A percentile compares a stretch with the other conserved stretches of the same genome.
Conservation (phyloP, 257 asterid genomes). For the Solanum chiquidenum region DNA sequence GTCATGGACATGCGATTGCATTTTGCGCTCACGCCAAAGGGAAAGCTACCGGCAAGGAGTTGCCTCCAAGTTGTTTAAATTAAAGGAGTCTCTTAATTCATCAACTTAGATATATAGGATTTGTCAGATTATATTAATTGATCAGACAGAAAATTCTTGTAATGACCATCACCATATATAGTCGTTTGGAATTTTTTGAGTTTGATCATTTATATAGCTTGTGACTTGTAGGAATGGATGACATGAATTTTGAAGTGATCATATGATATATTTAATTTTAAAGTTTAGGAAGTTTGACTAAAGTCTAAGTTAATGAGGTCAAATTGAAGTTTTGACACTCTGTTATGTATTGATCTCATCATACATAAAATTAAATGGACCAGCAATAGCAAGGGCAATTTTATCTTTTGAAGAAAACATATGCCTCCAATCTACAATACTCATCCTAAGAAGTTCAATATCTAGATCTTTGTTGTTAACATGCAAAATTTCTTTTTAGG, state of each 20-base stretch:
- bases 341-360: too few species aligned
- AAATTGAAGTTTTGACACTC: neutral
- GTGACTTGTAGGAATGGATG: neutral
- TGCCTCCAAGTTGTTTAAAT: constrained; percentile 1
- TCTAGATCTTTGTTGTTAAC: too few species aligned
- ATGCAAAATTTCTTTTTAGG: too few species aligned
- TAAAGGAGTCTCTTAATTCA: neutral
- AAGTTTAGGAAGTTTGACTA: neutral
- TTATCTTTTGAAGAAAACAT: too few species aligned
- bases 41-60: neutral
- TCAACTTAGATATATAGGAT: neutral
- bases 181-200: neutral
- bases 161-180: neutral
- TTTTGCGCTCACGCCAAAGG: neutral
- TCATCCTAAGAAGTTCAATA: too few species aligned
- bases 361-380: too few species aligned
- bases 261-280: neutral
- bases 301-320: neutral
- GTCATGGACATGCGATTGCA: neutral
- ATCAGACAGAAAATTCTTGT: neutral
- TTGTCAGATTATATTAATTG: neutral
- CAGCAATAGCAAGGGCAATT: too few species aligned
- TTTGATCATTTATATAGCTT: neutral
- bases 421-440: too few species aligned
- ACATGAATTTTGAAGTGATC: neutral